Evolutionary conservation across 768 basidiomycete species (phyloP), one percentile per base, ranked within the genome.

Genomic region (Sistotremastrum niveocremeum): DNA sequence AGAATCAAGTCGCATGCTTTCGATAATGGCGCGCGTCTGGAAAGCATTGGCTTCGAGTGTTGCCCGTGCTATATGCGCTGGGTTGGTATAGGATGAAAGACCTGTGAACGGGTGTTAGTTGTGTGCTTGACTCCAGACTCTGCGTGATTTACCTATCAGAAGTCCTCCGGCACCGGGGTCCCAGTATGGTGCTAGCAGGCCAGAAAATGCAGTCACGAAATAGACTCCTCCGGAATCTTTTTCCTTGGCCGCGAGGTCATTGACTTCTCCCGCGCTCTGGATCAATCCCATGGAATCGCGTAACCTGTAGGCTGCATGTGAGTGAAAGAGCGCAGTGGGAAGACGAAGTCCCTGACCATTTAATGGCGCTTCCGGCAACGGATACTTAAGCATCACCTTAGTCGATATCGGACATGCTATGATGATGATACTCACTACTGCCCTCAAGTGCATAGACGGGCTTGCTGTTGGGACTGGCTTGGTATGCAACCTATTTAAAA

Each of bases 141-240:
- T 12, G n/a, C 8, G 37, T 20, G 31, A 58, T 60, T 39, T 49
- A 74, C 85, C 89, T 49, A 95, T 89, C 39, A 95, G 68, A 37
- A 85, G 62, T 1, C 89, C 90, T 12, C 81, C 83, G 31, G 95
- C 95, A 31, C 81, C 77, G 30, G 89, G 77, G 61, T 99, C 95
- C 95, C 95, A 98, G 65, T 89, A 95, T 5, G 95, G 95, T 12
- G 95, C 95, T 30, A 99, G 77, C 29, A 99, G 72, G 46, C 95
- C 95, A 37, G 83, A 84, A 68, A 99, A 97, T 5, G 90, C 93
- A 1, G 94, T 94, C 34, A 98, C 94, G 56, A 98, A 99, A 67
- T 87, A 97, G 32, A 95, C 72, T 6, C 94, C 94, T 34, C 86
- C 93, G 0, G 87, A 81, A 53, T 81, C 77, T 4, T 74, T 64